Evolutionary conservation across 2,329 filamentous ascomycete genomes (phyloP).

Genomic region (Colletotrichum sp.): DNA sequence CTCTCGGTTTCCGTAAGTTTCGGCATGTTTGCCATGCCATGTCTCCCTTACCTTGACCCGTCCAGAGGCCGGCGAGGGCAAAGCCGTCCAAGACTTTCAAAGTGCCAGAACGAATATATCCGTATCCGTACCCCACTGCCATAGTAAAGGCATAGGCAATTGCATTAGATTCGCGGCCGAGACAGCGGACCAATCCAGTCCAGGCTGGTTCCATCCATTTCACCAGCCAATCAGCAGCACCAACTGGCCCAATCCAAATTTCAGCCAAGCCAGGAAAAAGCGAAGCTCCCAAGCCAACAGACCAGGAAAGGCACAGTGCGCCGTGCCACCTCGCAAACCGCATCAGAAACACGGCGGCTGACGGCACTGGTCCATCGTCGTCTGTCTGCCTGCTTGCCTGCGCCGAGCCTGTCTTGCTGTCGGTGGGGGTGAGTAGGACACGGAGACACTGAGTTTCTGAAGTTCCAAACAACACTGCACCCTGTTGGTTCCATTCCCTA

Average conservation of each 20-base stretch:
- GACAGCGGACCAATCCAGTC: neutral
- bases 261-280: neutral
- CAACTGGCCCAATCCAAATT: neutral
- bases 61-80: neutral
- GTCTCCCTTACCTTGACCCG: neutral
- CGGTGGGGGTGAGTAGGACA: neutral
- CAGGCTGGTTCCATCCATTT: neutral
- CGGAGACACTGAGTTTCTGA: neutral
- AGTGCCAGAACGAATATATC: neutral
- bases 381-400: neutral
- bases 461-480: neutral
- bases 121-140: neutral
- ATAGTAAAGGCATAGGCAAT: neutral
- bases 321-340: neutral
- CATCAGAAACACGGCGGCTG: slow-evolving; percentile 12
- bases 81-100: neutral
- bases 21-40: neutral
- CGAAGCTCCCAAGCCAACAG: neutral
- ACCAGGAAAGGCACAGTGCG: neutral
- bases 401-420: neutral
- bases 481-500: neutral
- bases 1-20: neutral
- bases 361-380: neutral
- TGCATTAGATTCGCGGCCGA: neutral
- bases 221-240: neutral